Conservation (phyloP, 805 yeast genomes). For the Starmerella apicola region DNA sequence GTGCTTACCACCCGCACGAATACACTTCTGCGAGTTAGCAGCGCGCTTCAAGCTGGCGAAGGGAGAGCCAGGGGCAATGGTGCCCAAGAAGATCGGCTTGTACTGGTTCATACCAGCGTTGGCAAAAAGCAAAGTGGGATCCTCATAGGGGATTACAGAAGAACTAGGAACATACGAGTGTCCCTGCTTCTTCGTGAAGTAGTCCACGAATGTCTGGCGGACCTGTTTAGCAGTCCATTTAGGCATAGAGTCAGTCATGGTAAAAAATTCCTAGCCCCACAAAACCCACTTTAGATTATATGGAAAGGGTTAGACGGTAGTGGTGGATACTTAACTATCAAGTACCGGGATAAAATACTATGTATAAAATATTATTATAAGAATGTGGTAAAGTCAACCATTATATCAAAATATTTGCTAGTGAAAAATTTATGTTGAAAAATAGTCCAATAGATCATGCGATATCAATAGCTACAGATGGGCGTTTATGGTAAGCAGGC, state of each 20-base stretch:
- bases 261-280: no score
- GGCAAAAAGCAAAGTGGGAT: constrained; percentile 90
- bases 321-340: no score
- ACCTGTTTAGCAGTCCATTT: constrained; percentile 34
- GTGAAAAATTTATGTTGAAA: no score
- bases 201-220: constrained; percentile 76
- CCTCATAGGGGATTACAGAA: constrained; percentile 94
- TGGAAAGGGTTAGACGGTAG: no score
- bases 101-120: constrained; percentile 99
- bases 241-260: constrained; percentile 6
- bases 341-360: no score
- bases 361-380: no score
- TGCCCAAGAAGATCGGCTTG: constrained; percentile 93
- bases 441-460: no score
- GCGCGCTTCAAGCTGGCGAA: constrained; percentile 78
- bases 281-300: no score
- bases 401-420: no score
- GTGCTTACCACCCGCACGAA: constrained; percentile 99
- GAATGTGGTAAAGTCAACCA: no score
- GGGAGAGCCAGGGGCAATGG: constrained; percentile 89
- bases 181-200: constrained; percentile 45
- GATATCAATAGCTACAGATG: no score
- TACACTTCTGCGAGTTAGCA: constrained; percentile 92
- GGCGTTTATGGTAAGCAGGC: no score
- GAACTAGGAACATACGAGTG: constrained; percentile 87